These are phyloP conservation scores for Penicillium paneum DNA, from an alignment of 2,329 filamentous ascomycete genomes.

Conservation along the genomic window DNA sequence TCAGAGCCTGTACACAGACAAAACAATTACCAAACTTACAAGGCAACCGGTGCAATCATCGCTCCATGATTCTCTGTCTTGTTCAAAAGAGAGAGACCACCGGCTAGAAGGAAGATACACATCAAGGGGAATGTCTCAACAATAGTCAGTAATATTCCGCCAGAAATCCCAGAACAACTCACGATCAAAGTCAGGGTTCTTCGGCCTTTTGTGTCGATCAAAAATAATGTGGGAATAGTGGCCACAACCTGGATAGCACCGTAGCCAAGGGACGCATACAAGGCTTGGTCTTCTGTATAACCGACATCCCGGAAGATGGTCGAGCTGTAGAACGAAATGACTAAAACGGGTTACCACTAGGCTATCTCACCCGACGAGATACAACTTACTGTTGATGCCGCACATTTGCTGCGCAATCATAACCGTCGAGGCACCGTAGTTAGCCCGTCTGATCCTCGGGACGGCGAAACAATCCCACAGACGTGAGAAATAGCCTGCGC, in stretches of 20 bases:
- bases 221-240: constrained; percentile 60
- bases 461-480: constrained; percentile 52
- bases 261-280: constrained; percentile 62
- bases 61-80: constrained; percentile 31
- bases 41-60: constrained; percentile 27
- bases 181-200: constrained; percentile 46
- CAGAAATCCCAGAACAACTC: neutral
- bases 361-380: constrained; percentile 37
- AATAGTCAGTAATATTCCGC: neutral
- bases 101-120: constrained; percentile 61
- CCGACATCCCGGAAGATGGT: constrained; percentile 56
- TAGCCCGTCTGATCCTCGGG: constrained; percentile 56
- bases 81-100: constrained; percentile 55
- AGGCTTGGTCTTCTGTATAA: constrained; percentile 52
- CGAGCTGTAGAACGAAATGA: constrained; percentile 69
- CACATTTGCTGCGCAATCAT: constrained; percentile 76
- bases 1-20: neutral
- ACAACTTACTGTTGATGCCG: constrained; percentile 41
- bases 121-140: constrained; percentile 62
- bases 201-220: constrained; percentile 64
- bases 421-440: constrained; percentile 69
- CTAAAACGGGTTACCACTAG: constrained; percentile 37
- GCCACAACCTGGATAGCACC: constrained; percentile 62
- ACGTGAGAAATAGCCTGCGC: constrained; percentile 58
- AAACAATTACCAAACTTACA: constrained; percentile 9